Conservation (phyloP, 2,329 filamentous ascomycete genomes). For the Ciborinia camelliae region DNA sequence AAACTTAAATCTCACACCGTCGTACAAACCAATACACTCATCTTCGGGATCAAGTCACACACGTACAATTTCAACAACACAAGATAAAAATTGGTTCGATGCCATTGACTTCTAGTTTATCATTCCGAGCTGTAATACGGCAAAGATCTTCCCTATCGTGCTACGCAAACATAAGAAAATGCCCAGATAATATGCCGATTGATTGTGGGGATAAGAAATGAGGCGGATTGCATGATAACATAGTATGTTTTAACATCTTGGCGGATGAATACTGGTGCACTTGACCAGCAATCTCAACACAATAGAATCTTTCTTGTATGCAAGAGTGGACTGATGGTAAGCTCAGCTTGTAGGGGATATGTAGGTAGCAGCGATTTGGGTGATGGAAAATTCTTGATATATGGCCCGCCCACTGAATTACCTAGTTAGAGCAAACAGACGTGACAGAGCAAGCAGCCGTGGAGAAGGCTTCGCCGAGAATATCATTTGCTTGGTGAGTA, state of each 20-base stretch:
- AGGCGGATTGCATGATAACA: neutral
- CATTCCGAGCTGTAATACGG: neutral
- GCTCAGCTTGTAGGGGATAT: neutral
- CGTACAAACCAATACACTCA: neutral
- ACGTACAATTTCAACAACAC: neutral
- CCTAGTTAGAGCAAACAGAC: neutral
- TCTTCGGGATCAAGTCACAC: neutral
- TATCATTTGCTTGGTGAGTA: neutral
- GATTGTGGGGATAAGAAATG: neutral
- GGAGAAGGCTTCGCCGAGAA: neutral
- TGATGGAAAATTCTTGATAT: too few relatives aligned
- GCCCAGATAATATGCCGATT: neutral
- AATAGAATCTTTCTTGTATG: neutral
- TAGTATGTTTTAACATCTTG: neutral
- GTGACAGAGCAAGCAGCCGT: neutral
- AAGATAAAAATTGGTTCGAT: neutral
- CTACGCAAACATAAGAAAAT: conserved; percentile 4
- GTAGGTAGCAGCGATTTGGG: neutral
- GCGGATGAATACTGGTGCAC: conserved; percentile 3
- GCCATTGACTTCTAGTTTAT: neutral
- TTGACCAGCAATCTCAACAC: conserved; percentile 4
- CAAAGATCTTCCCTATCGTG: conserved; percentile 1
- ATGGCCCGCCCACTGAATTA: neutral
- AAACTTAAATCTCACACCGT: neutral
- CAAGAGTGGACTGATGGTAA: neutral